Base-by-base conservation (phyloP, 2,329 filamentous ascomycete genomes). In the Clarireedia monteithiana region DNA sequence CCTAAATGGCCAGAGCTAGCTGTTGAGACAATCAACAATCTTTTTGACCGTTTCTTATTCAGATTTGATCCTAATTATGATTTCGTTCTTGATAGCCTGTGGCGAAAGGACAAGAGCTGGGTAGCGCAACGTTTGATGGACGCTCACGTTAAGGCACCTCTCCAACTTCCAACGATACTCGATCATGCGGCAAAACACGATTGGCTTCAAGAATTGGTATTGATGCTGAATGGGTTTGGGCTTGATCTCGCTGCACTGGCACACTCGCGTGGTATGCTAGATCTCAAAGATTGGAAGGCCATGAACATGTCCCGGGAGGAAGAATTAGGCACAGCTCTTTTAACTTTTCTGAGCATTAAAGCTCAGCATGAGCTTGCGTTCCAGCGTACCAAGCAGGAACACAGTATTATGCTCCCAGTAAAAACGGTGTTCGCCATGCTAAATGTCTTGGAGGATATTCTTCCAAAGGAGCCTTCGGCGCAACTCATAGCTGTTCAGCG, bases 21-120 rank as follows among this genome's bases (percentile, higher is more conserved):
- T 26, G 80, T 84, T 36, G 87, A 91, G 55, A 90, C 88, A 0
- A 72, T 91, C 27, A 85, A 82, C 58, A 87, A 88, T 14, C 75
- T 92, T 1, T 92, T 96, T 64, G 85, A 89, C 51, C 87, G 88
- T 10, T 96, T 95, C 68, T 77, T 96, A 27, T 81, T 85, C 66
- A 91, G 91, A 70, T 81, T 84, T 55, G 84, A 90, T 10, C 79
- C 85, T 4, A 83, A 91, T 55, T 88, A 89, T 69, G 85, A 91
- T 62, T 95, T 96, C 60, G 92, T 96, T 14, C 80, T 99, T 56
- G 86, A 96, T 67, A 91, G 90, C 57, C 75, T 96, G 5, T 97
- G 92, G 91, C 85, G 87, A 63, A 91, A 94, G 68, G 90, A 97
- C 68, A 88, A 85, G 62, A 80, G 86, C 20, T 97, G 91, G 87